Conservation (phyloP, 2,329 filamentous ascomycete genomes). For the Periconia digitata region DNA sequence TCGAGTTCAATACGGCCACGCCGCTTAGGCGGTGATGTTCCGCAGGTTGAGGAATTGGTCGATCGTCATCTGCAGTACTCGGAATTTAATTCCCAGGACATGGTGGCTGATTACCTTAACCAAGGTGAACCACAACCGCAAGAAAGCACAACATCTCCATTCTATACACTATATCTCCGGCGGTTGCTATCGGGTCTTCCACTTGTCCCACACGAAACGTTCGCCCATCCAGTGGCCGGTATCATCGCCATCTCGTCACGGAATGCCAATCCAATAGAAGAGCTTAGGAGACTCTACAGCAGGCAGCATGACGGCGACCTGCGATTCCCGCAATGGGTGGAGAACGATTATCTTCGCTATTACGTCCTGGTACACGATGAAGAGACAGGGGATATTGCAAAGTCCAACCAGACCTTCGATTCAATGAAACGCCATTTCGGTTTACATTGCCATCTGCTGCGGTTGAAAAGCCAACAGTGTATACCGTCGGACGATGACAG, state of each 20-base stretch:
- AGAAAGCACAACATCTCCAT: constrained; percentile 62
- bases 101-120: constrained; percentile 48
- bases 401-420: constrained; percentile 88
- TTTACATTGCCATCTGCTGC: constrained; percentile 87
- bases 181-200: constrained; percentile 79
- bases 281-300: constrained; percentile 78
- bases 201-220: constrained; percentile 84
- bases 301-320: constrained; percentile 78
- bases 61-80: constrained; percentile 76
- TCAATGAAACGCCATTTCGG: constrained; percentile 99
- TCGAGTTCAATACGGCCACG: constrained; percentile 39
- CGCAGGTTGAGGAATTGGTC: constrained; percentile 77
- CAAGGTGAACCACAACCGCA: constrained; percentile 20
- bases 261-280: constrained; percentile 80
- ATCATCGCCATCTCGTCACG: constrained; percentile 94
- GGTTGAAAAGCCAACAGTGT: constrained; percentile 81
- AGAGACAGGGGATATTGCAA: constrained; percentile 87
- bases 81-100: constrained; percentile 55
- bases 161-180: constrained; percentile 83
- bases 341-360: constrained; percentile 90
- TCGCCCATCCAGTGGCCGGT: constrained; percentile 90
- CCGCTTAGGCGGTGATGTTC: constrained; percentile 56
- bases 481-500: constrained; percentile 91
- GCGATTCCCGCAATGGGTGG: constrained; percentile 79
- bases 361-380: constrained; percentile 97